Evolutionary conservation across 108 stramenopile species (phyloP).

Genomic region (Fistulifera pelliculosa): DNA sequence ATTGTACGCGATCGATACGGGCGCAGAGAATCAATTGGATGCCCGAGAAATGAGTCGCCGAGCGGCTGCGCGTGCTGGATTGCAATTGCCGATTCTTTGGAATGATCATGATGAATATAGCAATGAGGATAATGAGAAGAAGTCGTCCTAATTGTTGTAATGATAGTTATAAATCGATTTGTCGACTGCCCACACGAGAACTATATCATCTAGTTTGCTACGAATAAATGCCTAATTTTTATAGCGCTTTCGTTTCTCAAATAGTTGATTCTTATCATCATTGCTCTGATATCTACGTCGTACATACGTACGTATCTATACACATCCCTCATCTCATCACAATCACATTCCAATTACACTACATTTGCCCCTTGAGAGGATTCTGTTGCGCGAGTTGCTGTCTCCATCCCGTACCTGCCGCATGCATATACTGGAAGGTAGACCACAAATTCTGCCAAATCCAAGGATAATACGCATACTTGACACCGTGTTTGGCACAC

Average conservation of each 20-base stretch:
- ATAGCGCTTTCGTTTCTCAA: too few relatives aligned
- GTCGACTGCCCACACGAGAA: too few relatives aligned
- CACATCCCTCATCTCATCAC: too few relatives aligned
- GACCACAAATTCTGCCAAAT: constrained; percentile 67
- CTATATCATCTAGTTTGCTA: too few relatives aligned
- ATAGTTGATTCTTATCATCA: too few relatives aligned
- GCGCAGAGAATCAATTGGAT: constrained; percentile 61
- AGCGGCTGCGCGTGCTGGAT: constrained; percentile 68
- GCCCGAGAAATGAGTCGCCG: constrained; percentile 69
- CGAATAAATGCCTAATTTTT: too few relatives aligned
- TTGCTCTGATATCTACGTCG: too few relatives aligned
- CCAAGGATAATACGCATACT: constrained; percentile 85
- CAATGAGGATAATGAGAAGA: too few relatives aligned
- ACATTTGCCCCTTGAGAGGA: constrained; percentile 40
- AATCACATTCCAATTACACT: not conserved
- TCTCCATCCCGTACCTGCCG: constrained; percentile 69
- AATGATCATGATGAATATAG: too few relatives aligned
- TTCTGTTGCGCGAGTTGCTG: constrained; percentile 14
- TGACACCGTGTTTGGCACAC: constrained; percentile 88
- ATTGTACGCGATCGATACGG: constrained; percentile 61
- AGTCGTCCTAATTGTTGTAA: too few relatives aligned
- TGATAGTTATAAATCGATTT: too few relatives aligned
- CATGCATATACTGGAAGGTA: constrained; percentile 74
- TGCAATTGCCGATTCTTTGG: constrained; percentile 35
- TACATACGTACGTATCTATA: too few relatives aligned